Evolutionary conservation across 2,329 filamentous ascomycete genomes (phyloP).

Genomic region (Colletotrichum australisinense): DNA sequence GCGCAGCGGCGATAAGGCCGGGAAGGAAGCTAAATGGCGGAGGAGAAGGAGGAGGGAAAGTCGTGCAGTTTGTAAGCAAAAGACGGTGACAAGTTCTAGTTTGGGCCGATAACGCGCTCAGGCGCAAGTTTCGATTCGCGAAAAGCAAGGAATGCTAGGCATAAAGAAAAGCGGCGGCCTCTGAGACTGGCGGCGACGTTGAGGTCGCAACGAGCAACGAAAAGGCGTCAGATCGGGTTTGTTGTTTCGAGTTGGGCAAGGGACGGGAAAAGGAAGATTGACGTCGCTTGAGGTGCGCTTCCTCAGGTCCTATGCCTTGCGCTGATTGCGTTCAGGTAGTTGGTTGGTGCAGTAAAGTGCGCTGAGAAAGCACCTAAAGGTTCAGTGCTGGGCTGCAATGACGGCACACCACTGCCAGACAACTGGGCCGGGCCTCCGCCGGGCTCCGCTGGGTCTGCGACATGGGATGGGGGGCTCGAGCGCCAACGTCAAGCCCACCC

Average conservation of each 20-base stretch:
- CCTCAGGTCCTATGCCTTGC: not conserved
- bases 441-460: not conserved
- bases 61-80: slow-evolving; percentile 27
- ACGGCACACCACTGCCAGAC: slow-evolving; percentile 18
- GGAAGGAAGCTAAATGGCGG: not conserved
- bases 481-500: not conserved
- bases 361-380: not conserved
- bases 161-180: not conserved
- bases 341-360: not conserved
- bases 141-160: not conserved
- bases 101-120: not conserved
- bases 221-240: not conserved
- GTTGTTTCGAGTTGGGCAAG: slow-evolving; percentile 21
- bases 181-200: slow-evolving; percentile 20
- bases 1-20: slow-evolving; percentile 24
- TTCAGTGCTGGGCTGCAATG: not conserved
- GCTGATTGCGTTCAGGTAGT: not conserved
- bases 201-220: slow-evolving; percentile 27
- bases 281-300: slow-evolving; percentile 11
- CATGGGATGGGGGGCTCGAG: slow-evolving; percentile 19
- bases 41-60: not conserved
- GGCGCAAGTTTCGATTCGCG: not conserved
- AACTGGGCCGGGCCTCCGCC: slow-evolving; percentile 1
- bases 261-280: not conserved
- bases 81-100: not conserved